Evolutionary conservation across 352 stramenopile species (phyloP), one percentile per base, ranked within the genome.

Genomic region (Phytophthora tentaculata): DNA sequence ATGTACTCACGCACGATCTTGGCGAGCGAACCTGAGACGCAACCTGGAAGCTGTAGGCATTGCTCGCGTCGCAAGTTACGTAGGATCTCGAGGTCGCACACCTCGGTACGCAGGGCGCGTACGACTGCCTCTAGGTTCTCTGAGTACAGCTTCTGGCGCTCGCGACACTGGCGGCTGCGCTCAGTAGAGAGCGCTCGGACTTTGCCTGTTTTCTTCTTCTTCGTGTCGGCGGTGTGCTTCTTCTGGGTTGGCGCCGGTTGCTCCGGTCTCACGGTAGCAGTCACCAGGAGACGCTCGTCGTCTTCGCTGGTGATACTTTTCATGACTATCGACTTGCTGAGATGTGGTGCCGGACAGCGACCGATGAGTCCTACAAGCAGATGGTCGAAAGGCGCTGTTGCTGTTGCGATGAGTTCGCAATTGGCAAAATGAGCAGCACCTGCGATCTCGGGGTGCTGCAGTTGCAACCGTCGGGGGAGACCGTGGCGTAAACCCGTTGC

Each of bases 131-230:
- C 53, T 10, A 89, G 80, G 17, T 70, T 64, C 39, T 68, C 53
- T n/a, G 84, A 82, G 55, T 87, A 81, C 51, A 76, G 50, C 67
- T 79, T 75, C 72, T 88, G 49, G 43, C 82, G 55, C 73, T 84
- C 64, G 74, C 86, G 69, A 57, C 76, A 67, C 76, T 86, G 61
- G 48, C 79, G 60, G 71, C 80, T 73, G 74, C 82, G 70, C 77
- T 87, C 65, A 61, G 67, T 90, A 22, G 71, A 84, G 37, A 86
- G 82, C 26, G 69, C 69, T 12, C 64, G 60, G 16, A 44, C 32
- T 23, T 71, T 73, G 26, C 45, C 19, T 3, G n/a, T 32, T 49
- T 68, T 37, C 55, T 66, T 57, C 20, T 69, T 73, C 53, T 72
- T 76, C 5, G 28, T 8, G 28, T 5, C 28, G 28, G 5, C 28